Evolutionary conservation across 2,329 filamentous ascomycete species (phyloP).

Genomic region (Thermochaetoides dissita): DNA sequence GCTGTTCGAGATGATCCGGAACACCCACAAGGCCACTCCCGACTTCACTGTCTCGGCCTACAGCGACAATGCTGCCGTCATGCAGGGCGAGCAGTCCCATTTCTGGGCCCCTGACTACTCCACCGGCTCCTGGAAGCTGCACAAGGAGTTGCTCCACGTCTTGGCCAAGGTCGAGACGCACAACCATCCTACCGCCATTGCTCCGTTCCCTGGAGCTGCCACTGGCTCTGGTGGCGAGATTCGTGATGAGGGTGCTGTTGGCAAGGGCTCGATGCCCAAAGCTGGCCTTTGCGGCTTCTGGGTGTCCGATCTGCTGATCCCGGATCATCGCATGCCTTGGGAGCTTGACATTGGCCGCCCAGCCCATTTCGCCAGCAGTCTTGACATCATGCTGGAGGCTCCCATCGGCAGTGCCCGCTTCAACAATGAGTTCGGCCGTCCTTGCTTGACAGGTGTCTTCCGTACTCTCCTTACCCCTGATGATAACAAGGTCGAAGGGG

Average conservation of each 20-base stretch:
- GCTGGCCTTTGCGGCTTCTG: constrained; percentile 85
- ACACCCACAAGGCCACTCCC: constrained; percentile 75
- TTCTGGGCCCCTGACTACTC: constrained; percentile 81
- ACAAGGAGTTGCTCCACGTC: constrained; percentile 74
- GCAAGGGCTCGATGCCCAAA: constrained; percentile 82
- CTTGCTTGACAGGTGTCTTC: constrained; percentile 80
- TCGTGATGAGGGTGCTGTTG: constrained; percentile 86
- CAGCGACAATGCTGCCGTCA: constrained; percentile 93
- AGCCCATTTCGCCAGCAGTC: constrained; percentile 77
- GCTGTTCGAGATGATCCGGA: constrained; percentile 90
- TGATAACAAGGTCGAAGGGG: constrained; percentile 27
- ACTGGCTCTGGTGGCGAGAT: constrained; percentile 95
- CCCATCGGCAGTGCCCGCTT: constrained; percentile 90
- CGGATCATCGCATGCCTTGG: constrained; percentile 71
- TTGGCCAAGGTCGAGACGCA: constrained; percentile 94
- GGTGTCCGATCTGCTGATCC: constrained; percentile 87
- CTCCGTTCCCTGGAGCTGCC: constrained; percentile 80
- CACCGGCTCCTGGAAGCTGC: constrained; percentile 77
- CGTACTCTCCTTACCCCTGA: constrained; percentile 63
- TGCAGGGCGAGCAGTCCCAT: constrained; percentile 55
- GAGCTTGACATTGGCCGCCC: constrained; percentile 83
- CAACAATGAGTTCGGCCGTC: constrained; percentile 95
- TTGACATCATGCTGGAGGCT: constrained; percentile 96
- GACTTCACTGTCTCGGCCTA: constrained; percentile 87
- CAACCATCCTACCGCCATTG: constrained; percentile 94